phyloP scores from a whole-genome alignment of 106 monocot species.

The Ottelia alismoides region DNA sequence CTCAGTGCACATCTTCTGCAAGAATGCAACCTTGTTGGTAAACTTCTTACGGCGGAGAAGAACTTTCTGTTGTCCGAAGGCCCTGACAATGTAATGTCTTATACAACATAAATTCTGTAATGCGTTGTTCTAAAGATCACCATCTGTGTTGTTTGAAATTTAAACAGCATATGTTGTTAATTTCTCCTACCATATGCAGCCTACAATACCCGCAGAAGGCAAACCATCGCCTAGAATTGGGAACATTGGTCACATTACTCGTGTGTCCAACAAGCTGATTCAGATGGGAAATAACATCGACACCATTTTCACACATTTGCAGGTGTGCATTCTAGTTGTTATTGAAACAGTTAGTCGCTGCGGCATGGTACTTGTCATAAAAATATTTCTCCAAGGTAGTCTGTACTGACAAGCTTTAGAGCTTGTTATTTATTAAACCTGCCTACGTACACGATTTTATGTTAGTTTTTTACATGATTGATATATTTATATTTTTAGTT shows the following conservation, averaged over 20 bases:
- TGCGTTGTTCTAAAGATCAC: too few relatives aligned
- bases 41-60: slow-evolving; percentile 65
- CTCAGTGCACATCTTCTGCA: slow-evolving; percentile 64
- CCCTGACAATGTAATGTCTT: slow-evolving; percentile 46
- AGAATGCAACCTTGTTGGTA: slow-evolving; percentile 53
- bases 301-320: slow-evolving; percentile 2
- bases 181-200: slow-evolving; percentile 2
- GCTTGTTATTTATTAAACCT: too few relatives aligned
- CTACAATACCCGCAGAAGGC: slow-evolving; percentile 5
- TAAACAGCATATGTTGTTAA: too few relatives aligned
- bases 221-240: slow-evolving; percentile 9
- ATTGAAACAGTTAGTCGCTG: too few relatives aligned
- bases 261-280: slow-evolving; percentile 10
- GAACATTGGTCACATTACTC: slow-evolving; percentile 12
- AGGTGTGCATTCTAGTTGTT: neutral
- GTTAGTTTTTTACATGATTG: too few relatives aligned
- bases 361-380: too few relatives aligned
- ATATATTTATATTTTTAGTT: too few relatives aligned
- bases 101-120: too few relatives aligned
- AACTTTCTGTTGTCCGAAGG: slow-evolving; percentile 30
- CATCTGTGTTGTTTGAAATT: too few relatives aligned
- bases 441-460: too few relatives aligned
- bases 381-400: too few relatives aligned
- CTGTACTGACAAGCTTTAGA: too few relatives aligned
- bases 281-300: slow-evolving; percentile 6